Conservation (phyloP, 345 rosid species). For the Iberis pinnata region DNA sequence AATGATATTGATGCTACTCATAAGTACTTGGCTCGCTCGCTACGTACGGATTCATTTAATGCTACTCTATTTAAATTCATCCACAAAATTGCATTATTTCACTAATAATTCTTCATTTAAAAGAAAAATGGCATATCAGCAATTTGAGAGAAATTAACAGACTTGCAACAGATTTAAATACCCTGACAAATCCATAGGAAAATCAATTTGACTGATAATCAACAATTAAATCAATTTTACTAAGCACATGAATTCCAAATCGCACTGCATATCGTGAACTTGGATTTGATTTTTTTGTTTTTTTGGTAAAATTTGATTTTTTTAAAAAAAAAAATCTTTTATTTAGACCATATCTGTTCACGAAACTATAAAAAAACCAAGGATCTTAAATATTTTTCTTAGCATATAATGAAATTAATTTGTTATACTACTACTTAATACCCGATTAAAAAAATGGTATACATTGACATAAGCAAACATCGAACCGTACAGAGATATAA, state of each 20-base stretch:
- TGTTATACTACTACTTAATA: constrained; percentile 5
- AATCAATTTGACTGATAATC: no score
- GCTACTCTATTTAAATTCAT: neutral
- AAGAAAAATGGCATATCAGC: no score
- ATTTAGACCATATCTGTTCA: no score
- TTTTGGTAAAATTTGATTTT: no score
- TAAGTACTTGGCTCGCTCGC: no score
- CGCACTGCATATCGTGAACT: constrained; percentile 20
- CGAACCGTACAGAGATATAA: constrained; percentile 27
- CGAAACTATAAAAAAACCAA: constrained; percentile 17
- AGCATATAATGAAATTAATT: constrained; percentile 18
- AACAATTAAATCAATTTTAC: no score
- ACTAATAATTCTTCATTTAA: no score
- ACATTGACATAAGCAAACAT: constrained; percentile 19
- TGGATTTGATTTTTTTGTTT: constrained; percentile 26
- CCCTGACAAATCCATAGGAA: no score
- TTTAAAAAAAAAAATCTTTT: no score
- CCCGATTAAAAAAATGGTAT: constrained; percentile 10
- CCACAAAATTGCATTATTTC: neutral
- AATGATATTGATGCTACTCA: neutral
- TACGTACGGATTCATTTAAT: constrained; percentile 24
- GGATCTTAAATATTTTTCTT: constrained; percentile 26
- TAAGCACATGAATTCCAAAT: no score
- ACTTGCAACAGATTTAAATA: no score
- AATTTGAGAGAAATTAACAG: no score